Conservation (phyloP, 108 stramenopile genomes). For the Mediolabrus comicus region DNA sequence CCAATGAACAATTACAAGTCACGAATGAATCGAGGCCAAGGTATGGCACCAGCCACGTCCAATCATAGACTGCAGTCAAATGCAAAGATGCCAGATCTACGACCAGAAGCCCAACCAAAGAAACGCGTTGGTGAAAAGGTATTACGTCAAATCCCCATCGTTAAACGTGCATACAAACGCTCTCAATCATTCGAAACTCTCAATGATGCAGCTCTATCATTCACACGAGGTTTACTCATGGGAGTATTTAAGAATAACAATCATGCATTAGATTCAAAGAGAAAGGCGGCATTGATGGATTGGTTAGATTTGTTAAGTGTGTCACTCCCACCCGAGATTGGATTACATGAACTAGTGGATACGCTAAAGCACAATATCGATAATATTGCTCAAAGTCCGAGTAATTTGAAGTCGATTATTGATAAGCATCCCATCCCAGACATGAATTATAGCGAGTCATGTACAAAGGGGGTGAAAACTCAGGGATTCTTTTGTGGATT, state of each 20-base stretch:
- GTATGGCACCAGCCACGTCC: too few species aligned
- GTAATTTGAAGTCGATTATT: constrained; percentile 18
- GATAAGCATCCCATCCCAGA: constrained; percentile 27
- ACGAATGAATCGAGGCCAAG: too few species aligned
- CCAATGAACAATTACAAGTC: constrained; percentile 33
- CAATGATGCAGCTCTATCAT: constrained; percentile 36
- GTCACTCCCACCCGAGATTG: constrained; percentile 38
- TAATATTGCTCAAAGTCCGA: constrained; percentile 4
- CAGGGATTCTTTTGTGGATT: constrained; percentile 48
- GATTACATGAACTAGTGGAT: constrained; percentile 38
- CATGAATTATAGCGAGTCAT: constrained; percentile 22
- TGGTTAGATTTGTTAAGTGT: constrained; percentile 39
- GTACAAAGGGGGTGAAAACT: not conserved
- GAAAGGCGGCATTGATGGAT: constrained; percentile 32
- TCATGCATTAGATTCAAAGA: constrained; percentile 23
- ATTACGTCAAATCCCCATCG: constrained; percentile 22
- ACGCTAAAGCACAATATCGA: constrained; percentile 28
- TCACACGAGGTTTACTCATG: constrained; percentile 25
- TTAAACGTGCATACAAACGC: constrained; percentile 30
- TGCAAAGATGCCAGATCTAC: constrained; percentile 18
- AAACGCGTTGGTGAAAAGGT: constrained; percentile 14
- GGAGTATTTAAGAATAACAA: constrained; percentile 25
- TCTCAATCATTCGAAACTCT: constrained; percentile 25
- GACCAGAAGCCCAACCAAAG: constrained; percentile 25
- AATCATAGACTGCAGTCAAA: not conserved